Evolutionary conservation across 495 filamentous ascomycete genomes (phyloP), one percentile per base, ranked within the genome.

Genomic region (Daldinia decipiens): DNA sequence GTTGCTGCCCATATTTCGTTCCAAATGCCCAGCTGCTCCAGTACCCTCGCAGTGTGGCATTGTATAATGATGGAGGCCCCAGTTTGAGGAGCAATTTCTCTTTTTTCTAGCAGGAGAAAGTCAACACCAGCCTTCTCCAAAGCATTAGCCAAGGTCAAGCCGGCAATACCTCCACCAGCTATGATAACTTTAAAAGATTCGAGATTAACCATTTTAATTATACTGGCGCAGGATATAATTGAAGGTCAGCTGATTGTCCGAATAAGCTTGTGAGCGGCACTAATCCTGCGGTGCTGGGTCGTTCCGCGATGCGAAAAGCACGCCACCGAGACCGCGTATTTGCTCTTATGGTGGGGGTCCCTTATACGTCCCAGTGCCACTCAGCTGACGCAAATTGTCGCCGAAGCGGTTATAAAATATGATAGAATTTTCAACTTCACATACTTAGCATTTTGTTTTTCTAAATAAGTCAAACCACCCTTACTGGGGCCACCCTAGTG

Each of bases 21-120:
- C 70, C 71, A 77, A 0, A 82, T 54, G 0, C 79, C 82, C 5
- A 86, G 59, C 65, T 87, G 85, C 27, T 86, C 82, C 7, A 87
- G 62, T 50, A 86, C 76, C 7, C 79, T 75, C 15, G 63, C 58
- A 5, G 77, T 83, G 54, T 77, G 65, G 1, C 57, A 63, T 24
- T 74, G 52, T 1, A 80, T 34, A 24, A 53, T 63, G 27, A 76
- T 76, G 5, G 65, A 74, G 0, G 78, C 78, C 2, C 84, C 84
- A 1, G 74, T 17, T n/a, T 81, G 65, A 2, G 83, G 83, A 4
- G 79, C 76, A 15, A 84, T 77, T 4, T 82, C 76, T 1, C 71
- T 52, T n/a, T 71, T 78, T 67, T 87, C 85, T 0, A 87, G 74
- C 0, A 87, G 32, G 15, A 85, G 52, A 56, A 77, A 82, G 53